Base-by-base conservation (phyloP, 495 filamentous ascomycete genomes). In the Chaetomium tenue region DNA sequence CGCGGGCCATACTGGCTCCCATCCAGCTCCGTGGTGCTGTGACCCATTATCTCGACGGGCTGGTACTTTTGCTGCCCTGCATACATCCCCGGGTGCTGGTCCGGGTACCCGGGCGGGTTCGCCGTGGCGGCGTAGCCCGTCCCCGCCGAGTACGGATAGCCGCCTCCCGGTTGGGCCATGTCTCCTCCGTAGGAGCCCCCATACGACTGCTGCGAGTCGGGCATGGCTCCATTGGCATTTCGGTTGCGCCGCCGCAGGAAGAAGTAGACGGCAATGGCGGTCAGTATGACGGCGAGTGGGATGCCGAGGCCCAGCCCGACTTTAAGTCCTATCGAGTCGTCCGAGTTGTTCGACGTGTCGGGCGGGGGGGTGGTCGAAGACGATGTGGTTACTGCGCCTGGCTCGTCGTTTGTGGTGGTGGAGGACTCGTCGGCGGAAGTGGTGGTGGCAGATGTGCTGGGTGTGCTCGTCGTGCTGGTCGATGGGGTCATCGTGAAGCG, bases 291-390 rank as follows among this genome's bases (percentile, higher is more conserved):
- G 23, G 50, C 50, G 2, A 52, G 18, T 4, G 50, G 50, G 25
- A 52, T 52, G 2, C 50, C 50, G 12, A 52, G 50, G 4, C 50
- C 50, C 23, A 52, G 50, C 25, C 50, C 50, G 25, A 52, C 50
- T 30, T 52, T 52, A 0, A 52, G 50, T 11, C 23, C 22, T 5
- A 52, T 28, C 13, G 50, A 52, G 25, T 52, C 50, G 50, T 52
- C 50, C 12, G 50, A 52, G 50, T 3, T 5, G 5, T 23, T 16
- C 8, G 50, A 26, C 4, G 9, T 5, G 9, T 23, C 12, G 25
- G 25, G 22, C 1, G 50, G 28, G 50, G 23, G 46, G 8, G 46
- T 28, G 13, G 9, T 52, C 50, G 50, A 30, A 3, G 50, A 18
- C 4, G 23, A 26, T 2, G 50, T 16, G 50, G 50, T 28, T 7